A percentile compares a stretch with the other conserved stretches of the same genome.
These are phyloP conservation scores for Talaromyces sp. DNA, from an alignment of 2,329 filamentous ascomycete species.

Conservation along the genomic window DNA sequence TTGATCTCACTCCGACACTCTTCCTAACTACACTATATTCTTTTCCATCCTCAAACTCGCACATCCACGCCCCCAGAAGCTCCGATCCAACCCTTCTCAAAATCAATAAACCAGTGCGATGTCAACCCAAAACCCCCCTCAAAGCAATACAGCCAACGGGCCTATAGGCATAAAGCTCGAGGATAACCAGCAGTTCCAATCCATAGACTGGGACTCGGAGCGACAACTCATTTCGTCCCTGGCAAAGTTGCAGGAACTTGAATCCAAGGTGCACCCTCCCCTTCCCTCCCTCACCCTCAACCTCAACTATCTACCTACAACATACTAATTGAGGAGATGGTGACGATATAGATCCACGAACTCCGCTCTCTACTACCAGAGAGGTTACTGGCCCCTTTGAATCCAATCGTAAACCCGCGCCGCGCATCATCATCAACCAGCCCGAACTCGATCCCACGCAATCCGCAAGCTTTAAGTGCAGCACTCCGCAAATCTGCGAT, in stretches of 20 bases:
- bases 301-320: background rate
- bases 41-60: background rate
- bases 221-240: slow-evolving; percentile 41
- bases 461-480: slow-evolving; percentile 37
- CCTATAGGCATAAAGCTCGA: slow-evolving; percentile 4
- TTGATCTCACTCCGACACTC: background rate
- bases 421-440: slow-evolving; percentile 20
- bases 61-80: background rate
- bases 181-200: slow-evolving; percentile 8
- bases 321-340: background rate
- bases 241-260: slow-evolving; percentile 42
- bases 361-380: slow-evolving; percentile 44
- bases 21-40: background rate
- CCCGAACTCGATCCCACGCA: slow-evolving; percentile 29
- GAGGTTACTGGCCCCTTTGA: slow-evolving; percentile 41
- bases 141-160: background rate
- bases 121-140: background rate
- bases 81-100: background rate
- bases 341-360: slow-evolving; percentile 39
- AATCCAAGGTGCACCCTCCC: slow-evolving; percentile 25
- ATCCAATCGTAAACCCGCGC: slow-evolving; percentile 38
- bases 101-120: background rate
- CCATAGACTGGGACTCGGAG: slow-evolving; percentile 32
- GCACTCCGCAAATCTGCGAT: slow-evolving; percentile 38
- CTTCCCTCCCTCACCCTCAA: background rate